A percentile compares a stretch with the other conserved stretches of the same genome.
Evolutionary conservation across 2,329 filamentous ascomycete species (phyloP).

Genomic region (Lachnellula hyalina): DNA sequence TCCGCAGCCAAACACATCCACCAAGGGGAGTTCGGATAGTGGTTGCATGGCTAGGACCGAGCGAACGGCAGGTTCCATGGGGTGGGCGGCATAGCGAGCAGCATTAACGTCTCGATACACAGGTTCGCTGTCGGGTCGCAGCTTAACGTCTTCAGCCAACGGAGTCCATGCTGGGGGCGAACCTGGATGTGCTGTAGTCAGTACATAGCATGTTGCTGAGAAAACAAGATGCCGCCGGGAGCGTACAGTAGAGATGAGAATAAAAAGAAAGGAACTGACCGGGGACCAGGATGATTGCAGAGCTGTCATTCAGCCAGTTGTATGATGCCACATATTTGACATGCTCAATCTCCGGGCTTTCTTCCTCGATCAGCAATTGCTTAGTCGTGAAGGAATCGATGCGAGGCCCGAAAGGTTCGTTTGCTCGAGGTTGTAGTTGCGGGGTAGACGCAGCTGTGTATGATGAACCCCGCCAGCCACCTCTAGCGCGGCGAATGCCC

Average conservation of each 20-base stretch:
- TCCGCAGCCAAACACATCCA: conserved; percentile 56
- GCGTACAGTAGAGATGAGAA: too few relatives aligned
- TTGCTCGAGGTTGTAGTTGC: too few relatives aligned
- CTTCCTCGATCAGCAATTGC: conserved; percentile 19
- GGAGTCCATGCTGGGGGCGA: conserved; percentile 48
- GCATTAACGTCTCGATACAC: conserved; percentile 40
- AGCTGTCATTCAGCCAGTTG: conserved; percentile 41
- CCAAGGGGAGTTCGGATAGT: conserved; percentile 25
- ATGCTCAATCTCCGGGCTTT: conserved; percentile 32
- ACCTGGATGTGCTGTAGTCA: conserved; percentile 33
- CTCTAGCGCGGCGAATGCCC: too few relatives aligned
- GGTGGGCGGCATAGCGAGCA: conserved; percentile 35
- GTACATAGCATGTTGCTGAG: conserved; percentile 1
- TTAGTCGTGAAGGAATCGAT: not conserved
- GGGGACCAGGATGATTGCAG: conserved; percentile 40
- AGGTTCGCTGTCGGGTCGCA: conserved; percentile 38
- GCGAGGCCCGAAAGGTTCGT: too few relatives aligned
- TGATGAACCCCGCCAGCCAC: too few relatives aligned
- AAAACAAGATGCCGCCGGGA: not conserved
- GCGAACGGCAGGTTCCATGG: conserved; percentile 38
- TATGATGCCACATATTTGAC: conserved; percentile 44
- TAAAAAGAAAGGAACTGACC: conserved; percentile 29
- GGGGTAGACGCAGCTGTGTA: too few relatives aligned
- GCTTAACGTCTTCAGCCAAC: conserved; percentile 26
- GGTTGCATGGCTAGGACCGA: conserved; percentile 36